These are phyloP conservation scores for Trametes villosa DNA, from an alignment of 768 basidiomycete genomes.

Conservation along the genomic window DNA sequence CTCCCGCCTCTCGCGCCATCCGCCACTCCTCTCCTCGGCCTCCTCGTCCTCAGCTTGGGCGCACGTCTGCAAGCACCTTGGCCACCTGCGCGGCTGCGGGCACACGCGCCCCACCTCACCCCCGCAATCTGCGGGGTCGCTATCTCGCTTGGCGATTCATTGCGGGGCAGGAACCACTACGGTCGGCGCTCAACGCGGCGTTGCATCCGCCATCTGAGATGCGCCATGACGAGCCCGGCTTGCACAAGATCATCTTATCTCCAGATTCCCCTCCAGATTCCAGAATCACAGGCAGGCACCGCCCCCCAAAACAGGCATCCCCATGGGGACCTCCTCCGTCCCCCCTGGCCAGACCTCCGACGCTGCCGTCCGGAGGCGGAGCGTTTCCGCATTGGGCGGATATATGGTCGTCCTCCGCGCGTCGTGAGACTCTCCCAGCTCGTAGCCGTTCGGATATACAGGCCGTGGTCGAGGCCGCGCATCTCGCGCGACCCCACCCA, in stretches of 20 bases:
- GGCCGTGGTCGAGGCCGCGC: not conserved
- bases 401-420: too few relatives aligned
- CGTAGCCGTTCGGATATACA: too few relatives aligned
- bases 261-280: conserved; percentile 12
- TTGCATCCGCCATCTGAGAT: conserved; percentile 18
- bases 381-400: too few relatives aligned
- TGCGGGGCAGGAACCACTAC: conserved; percentile 20
- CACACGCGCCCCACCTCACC: too few relatives aligned
- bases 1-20: not conserved
- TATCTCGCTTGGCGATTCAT: not conserved
- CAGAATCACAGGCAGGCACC: conserved; percentile 22
- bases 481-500: not conserved
- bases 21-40: not conserved
- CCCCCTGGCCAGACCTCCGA: not conserved
- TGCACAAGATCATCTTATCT: conserved; percentile 20
- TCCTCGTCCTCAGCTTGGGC: too few relatives aligned
- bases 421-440: too few relatives aligned
- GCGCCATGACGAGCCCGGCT: conserved; percentile 17
- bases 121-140: too few relatives aligned
- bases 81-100: too few relatives aligned
- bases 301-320: conserved; percentile 13
- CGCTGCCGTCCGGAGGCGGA: too few relatives aligned
- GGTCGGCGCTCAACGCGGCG: not conserved
- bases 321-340: conserved; percentile 21
- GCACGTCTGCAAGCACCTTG: too few relatives aligned